Evolutionary conservation across 768 basidiomycete species (phyloP), one percentile per base, ranked within the genome.

Genomic region (Amyloporia xantha): DNA sequence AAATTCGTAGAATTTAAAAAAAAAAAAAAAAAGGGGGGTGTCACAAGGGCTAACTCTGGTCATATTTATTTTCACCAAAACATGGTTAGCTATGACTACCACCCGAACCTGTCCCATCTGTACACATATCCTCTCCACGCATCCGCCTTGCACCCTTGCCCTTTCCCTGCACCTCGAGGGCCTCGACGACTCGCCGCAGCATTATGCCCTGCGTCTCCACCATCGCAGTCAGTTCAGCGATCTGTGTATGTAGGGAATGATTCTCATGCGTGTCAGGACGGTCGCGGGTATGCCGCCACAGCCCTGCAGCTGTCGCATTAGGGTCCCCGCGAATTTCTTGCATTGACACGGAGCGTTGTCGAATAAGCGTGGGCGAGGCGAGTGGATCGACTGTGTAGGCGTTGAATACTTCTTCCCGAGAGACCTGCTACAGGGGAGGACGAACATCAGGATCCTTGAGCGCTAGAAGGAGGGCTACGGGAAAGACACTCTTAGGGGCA

Each of bases 191-290:
- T 23, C 61, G 53, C 24, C 56, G 48, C 49, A 88, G 64, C 62
- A 85, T 58, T 57, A 67, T 67, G 2, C 78, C 77, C 54, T 88
- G 85, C 48, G 59, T 61, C 60, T 84, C 81, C n/a, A 86, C 71
- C 5, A 73, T 69, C 4, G 54, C 62, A 10, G 73, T 68, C 36
- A 87, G 66, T 48, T 82, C 80, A 7, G 70, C 64, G 39, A 89
- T 83, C 65, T 88, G 84, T 38, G 66, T 66, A 52, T 78, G 79
- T 36, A 89, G 66, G 62, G 82, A 83, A 7, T 74, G 74, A 59
- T 43, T 20, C 15, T 58, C 54, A 11, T 40, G 33, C n/a, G 43
- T 44, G n/a, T 51, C 48, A 23, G 55, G 41, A 20, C 53, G 46
- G 25, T 52, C 49, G 6, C 49, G 45, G 9, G 53, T 41, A 40